These are phyloP conservation scores for Penicillium glabrum DNA, from an alignment of 2,329 filamentous ascomycete species.

Conservation along the genomic window DNA sequence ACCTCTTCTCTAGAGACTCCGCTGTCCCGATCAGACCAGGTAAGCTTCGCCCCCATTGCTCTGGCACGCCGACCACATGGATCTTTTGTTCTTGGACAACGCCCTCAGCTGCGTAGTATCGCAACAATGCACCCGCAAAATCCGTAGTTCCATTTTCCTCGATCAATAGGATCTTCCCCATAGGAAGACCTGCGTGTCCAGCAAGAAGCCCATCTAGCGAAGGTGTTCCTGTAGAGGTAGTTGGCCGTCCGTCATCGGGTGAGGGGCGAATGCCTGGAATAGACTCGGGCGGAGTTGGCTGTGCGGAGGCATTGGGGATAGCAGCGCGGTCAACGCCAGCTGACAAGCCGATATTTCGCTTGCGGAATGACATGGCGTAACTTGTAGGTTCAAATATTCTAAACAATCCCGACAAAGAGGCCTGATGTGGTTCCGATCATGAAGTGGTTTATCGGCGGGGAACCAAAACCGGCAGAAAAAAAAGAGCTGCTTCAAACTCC, in stretches of 20 bases:
- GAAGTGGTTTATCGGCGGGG: constrained; percentile 22
- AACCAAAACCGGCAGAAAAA: constrained; percentile 28
- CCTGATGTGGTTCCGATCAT: neutral
- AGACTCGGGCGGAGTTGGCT: constrained; percentile 30
- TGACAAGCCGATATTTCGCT: constrained; percentile 62
- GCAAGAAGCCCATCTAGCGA: constrained; percentile 83
- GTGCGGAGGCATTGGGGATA: constrained; percentile 25
- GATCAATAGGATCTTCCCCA: constrained; percentile 77
- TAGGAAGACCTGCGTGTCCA: constrained; percentile 78
- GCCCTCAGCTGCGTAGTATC: constrained; percentile 91
- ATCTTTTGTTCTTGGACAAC: constrained; percentile 87
- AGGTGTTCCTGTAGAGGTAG: constrained; percentile 85
- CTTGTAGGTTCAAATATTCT: neutral
- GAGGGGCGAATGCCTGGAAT: constrained; percentile 72
- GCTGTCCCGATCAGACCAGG: constrained; percentile 66
- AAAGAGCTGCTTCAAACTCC: constrained; percentile 30
- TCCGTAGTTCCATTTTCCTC: constrained; percentile 93
- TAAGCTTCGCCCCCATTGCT: constrained; percentile 79
- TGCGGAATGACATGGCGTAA: constrained; percentile 63
- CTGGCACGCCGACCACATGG: constrained; percentile 77
- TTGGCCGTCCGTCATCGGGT: constrained; percentile 80
- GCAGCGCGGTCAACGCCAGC: constrained; percentile 37
- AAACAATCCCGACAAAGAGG: neutral
- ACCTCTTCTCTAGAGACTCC: constrained; percentile 43
- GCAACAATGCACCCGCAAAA: constrained; percentile 78